These are phyloP conservation scores for Phoenix dactylifera DNA, from an alignment of 176 grass and related monocot genomes.

Conservation along the genomic window DNA sequence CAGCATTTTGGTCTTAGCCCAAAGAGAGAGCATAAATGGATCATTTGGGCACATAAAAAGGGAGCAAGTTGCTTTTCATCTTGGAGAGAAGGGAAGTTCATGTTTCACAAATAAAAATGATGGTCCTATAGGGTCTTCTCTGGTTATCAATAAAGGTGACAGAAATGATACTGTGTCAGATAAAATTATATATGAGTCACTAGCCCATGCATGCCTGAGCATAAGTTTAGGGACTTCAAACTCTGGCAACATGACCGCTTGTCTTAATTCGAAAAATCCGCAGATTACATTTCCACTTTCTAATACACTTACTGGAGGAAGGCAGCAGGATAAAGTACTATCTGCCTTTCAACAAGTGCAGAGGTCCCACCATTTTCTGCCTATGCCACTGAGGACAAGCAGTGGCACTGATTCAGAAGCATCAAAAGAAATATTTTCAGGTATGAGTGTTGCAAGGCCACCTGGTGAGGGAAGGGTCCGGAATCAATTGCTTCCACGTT, in stretches of 20 bases:
- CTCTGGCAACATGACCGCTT: neutral
- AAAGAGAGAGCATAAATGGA: conserved; percentile 54
- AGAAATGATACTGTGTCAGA: conserved; percentile 45
- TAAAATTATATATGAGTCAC: conserved; percentile 47
- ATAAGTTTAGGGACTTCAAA: conserved; percentile 46
- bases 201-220: conserved; percentile 67
- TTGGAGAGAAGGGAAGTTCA: conserved; percentile 37
- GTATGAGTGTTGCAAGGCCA: conserved; percentile 91
- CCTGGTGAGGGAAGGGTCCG: conserved; percentile 80
- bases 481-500: conserved; percentile 92
- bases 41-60: conserved; percentile 53
- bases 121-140: conserved; percentile 49
- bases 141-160: conserved; percentile 38
- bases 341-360: conserved; percentile 64
- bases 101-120: conserved; percentile 59
- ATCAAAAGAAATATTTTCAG: conserved; percentile 57
- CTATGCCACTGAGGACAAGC: conserved; percentile 43
- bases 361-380: conserved; percentile 58
- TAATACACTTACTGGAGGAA: conserved; percentile 39
- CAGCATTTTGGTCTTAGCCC: conserved; percentile 43
- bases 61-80: conserved; percentile 54
- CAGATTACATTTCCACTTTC: conserved; percentile 37
- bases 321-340: conserved; percentile 34
- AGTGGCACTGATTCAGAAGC: conserved; percentile 51
- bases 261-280: conserved; percentile 41